Percentiles rank a stretch among this genome's conserved stretches.
Conservation (phyloP, 192 early-diverging fungal genomes). For the Coemansia sp. region DNA sequence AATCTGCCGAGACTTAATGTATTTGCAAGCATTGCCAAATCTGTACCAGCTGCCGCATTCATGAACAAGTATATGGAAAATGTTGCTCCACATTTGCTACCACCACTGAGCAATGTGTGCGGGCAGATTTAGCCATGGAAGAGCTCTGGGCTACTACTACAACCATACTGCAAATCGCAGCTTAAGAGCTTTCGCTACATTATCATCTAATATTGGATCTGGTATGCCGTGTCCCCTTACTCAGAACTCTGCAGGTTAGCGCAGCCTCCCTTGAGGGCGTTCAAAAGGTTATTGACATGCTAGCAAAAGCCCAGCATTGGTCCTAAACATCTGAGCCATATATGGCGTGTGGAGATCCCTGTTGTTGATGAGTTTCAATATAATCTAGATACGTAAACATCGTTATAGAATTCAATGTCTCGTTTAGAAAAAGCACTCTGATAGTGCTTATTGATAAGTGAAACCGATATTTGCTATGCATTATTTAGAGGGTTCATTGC, state of each 20-base stretch:
- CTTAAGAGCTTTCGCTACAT: background rate
- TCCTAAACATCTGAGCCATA: background rate
- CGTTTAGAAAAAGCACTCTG: background rate
- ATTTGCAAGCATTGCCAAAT: background rate
- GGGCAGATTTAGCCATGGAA: background rate
- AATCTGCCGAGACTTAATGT: constrained; percentile 1
- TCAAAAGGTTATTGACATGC: background rate
- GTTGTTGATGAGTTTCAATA: background rate
- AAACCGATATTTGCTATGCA: too few relatives aligned
- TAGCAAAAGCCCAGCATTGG: background rate
- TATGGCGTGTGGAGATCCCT: background rate
- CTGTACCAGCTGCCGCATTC: background rate
- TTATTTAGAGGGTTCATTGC: too few relatives aligned
- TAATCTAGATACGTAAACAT: background rate
- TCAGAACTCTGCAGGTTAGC: background rate
- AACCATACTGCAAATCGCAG: background rate
- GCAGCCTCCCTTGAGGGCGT: background rate
- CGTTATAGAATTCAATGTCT: background rate
- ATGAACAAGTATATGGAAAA: background rate
- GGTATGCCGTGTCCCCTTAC: background rate
- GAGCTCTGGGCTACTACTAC: background rate
- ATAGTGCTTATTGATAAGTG: background rate
- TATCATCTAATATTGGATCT: background rate
- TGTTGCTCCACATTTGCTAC: background rate
- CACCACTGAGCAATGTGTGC: background rate